Percentiles rank a stretch among this genome's conserved stretches.
These are phyloP conservation scores for Ajuga chamaepitys DNA, from an alignment of 257 asterid species.

Conservation along the genomic window DNA sequence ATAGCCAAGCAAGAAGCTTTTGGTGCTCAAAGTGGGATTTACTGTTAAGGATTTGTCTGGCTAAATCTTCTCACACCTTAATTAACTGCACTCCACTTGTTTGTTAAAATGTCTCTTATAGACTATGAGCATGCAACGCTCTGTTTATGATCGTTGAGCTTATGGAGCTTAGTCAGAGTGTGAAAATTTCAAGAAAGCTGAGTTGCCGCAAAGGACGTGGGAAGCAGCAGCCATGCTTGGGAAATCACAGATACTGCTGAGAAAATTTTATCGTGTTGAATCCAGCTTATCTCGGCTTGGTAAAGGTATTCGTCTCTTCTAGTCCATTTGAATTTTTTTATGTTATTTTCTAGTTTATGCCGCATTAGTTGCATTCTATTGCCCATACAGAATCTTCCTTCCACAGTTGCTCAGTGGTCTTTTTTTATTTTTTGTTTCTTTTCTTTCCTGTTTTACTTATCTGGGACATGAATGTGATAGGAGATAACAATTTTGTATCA, in stretches of 20 bases:
- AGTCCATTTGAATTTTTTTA: background rate
- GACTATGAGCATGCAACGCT: background rate
- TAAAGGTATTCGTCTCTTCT: conserved; percentile 11
- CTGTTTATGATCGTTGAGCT: background rate
- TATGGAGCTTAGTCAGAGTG: background rate
- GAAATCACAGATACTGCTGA: conserved; percentile 16
- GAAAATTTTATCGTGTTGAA: conserved; percentile 13
- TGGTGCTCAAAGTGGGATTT: background rate
- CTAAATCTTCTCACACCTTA: background rate
- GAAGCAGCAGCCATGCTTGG: conserved; percentile 22
- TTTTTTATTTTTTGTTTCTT: background rate
- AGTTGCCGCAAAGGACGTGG: conserved; percentile 8
- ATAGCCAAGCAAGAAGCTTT: background rate
- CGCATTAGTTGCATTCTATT: background rate
- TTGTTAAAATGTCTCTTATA: conserved; percentile 20
- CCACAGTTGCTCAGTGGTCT: background rate
- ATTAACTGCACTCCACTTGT: conserved; percentile 12
- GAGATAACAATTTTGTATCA: conserved; percentile 15
- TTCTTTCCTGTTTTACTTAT: background rate
- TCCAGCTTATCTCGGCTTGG: conserved; percentile 13
- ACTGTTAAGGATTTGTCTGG: background rate
- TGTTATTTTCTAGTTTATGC: background rate
- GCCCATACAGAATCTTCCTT: background rate
- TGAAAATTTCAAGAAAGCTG: background rate
- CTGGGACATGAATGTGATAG: background rate